Evolutionary conservation across 768 basidiomycete species (phyloP).

Genomic region (Tephrocybe sp.): DNA sequence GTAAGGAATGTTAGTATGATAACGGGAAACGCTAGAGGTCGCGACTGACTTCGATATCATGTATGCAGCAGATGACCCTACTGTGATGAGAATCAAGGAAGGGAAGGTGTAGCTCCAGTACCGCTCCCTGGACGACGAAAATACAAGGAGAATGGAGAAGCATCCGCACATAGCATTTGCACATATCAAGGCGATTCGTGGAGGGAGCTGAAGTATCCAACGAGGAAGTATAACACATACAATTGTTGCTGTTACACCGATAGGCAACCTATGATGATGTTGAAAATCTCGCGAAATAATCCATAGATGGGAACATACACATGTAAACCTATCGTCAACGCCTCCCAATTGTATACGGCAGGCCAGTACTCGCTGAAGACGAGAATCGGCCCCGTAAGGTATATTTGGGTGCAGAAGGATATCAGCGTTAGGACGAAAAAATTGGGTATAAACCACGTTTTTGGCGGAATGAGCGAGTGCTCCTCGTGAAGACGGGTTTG

Average conservation of each 20-base stretch:
- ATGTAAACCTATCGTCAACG: slow-evolving; percentile 31
- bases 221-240: slow-evolving; percentile 26
- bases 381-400: slow-evolving; percentile 24
- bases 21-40: neutral
- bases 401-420: slow-evolving; percentile 4
- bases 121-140: slow-evolving; percentile 34
- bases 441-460: slow-evolving; percentile 22
- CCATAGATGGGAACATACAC: slow-evolving; percentile 28
- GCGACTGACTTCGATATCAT: slow-evolving; percentile 45
- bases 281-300: slow-evolving; percentile 2
- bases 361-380: slow-evolving; percentile 38
- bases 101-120: slow-evolving; percentile 52
- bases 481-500: slow-evolving; percentile 39
- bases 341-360: slow-evolving; percentile 42
- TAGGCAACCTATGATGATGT: slow-evolving; percentile 31
- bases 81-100: slow-evolving; percentile 45
- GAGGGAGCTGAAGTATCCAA: slow-evolving; percentile 37
- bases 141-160: slow-evolving; percentile 35
- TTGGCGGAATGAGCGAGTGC: slow-evolving; percentile 1
- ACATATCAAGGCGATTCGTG: slow-evolving; percentile 37
- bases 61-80: slow-evolving; percentile 43
- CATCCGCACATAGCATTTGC: slow-evolving; percentile 41
- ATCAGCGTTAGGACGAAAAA: slow-evolving; percentile 1
- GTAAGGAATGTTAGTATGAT: neutral
- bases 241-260: slow-evolving; percentile 27